Conservation (phyloP, 345 rosid genomes). For the Dipteronia sinensis region DNA sequence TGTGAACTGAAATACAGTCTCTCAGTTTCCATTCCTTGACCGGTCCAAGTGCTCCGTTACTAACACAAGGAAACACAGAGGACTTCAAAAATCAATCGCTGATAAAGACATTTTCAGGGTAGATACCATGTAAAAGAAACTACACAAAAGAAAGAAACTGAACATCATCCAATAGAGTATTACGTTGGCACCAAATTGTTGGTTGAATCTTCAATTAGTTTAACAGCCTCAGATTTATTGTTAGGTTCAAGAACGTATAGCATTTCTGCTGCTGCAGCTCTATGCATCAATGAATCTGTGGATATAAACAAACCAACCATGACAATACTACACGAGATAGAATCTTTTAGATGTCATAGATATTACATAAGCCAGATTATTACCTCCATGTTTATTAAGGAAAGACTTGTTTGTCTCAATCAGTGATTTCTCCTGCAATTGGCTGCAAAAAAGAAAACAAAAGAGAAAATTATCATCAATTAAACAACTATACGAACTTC, state of each 20-base stretch:
- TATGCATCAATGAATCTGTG: constrained; percentile 90
- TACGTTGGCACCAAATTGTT: constrained; percentile 61
- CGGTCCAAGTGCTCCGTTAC: constrained; percentile 67
- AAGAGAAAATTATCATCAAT: constrained; percentile 9
- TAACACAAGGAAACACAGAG: constrained; percentile 25
- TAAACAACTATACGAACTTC: constrained; percentile 6
- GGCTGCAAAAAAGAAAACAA: constrained; percentile 47
- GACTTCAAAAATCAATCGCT: constrained; percentile 8
- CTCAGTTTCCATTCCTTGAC: constrained; percentile 77
- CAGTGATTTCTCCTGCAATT: constrained; percentile 77
- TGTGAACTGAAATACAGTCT: constrained; percentile 81
- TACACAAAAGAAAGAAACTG: background rate
- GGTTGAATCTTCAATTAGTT: constrained; percentile 74
- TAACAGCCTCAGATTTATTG: constrained; percentile 71
- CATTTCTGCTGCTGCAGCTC: constrained; percentile 95
- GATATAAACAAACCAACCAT: constrained; percentile 5
- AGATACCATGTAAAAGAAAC: background rate
- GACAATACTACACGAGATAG: background rate
- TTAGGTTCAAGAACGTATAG: constrained; percentile 61
- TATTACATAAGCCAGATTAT: constrained; percentile 13
- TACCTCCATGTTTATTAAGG: constrained; percentile 80
- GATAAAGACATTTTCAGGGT: background rate
- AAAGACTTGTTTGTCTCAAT: constrained; percentile 72
- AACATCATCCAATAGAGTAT: constrained; percentile 14
- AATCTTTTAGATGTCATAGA: background rate